Evolutionary conservation across 495 filamentous ascomycete genomes (phyloP).

Genomic region (Neurospora sp.): DNA sequence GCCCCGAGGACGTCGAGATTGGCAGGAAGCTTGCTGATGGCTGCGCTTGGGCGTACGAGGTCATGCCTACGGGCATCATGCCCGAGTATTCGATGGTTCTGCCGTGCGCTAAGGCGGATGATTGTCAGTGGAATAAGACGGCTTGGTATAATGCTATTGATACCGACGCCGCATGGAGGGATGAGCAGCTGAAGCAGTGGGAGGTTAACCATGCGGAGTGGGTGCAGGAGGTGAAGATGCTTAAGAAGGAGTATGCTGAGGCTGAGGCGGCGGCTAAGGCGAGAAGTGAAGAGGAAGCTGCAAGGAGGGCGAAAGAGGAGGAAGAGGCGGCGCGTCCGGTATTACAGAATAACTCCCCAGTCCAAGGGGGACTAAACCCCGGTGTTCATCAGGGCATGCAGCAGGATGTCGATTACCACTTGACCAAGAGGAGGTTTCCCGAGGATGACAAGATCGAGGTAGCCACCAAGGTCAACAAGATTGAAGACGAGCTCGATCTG

Average conservation of each 20-base stretch:
- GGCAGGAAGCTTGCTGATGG: slow-evolving; percentile 79
- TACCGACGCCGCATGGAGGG: slow-evolving; percentile 27
- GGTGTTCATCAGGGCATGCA: background rate
- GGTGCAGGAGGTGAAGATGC: slow-evolving; percentile 16
- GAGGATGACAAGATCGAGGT: background rate
- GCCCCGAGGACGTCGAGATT: slow-evolving; percentile 70
- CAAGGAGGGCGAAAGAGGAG: background rate
- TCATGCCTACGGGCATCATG: slow-evolving; percentile 78
- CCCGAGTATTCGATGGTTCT: slow-evolving; percentile 62
- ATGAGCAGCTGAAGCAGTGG: slow-evolving; percentile 31
- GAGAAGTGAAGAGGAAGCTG: slow-evolving; percentile 6
- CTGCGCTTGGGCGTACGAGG: slow-evolving; percentile 88
- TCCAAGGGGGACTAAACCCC: background rate
- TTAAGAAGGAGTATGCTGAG: slow-evolving; percentile 10
- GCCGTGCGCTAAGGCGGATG: slow-evolving; percentile 51
- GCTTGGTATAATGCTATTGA: slow-evolving; percentile 49
- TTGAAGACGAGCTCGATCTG: slow-evolving; percentile 12
- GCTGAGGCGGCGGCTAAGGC: slow-evolving; percentile 1
- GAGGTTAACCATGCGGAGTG: slow-evolving; percentile 22
- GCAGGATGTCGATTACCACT: background rate
- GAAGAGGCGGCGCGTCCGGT: background rate
- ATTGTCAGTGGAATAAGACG: slow-evolving; percentile 72
- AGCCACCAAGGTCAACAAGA: background rate
- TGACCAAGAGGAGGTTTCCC: background rate
- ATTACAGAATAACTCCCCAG: slow-evolving; percentile 5